These are phyloP conservation scores for Actinidia polygama DNA, from an alignment of 179 eudicot genomes.

Conservation along the genomic window DNA sequence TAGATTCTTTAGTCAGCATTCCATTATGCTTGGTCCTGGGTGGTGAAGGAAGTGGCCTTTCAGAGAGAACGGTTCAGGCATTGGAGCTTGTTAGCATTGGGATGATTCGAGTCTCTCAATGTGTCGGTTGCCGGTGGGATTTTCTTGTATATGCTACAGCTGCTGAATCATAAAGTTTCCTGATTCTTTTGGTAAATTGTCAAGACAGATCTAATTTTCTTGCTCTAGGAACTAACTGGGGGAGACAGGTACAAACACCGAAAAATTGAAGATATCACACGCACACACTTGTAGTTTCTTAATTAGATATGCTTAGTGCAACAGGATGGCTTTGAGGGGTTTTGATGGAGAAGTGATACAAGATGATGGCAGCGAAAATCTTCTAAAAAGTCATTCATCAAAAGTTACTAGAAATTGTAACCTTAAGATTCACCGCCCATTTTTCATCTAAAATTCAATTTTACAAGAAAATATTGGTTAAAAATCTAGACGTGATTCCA, in stretches of 20 bases:
- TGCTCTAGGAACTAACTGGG: neutral
- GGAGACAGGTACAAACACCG: neutral
- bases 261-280: too few relatives aligned
- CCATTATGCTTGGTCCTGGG: slow-evolving; percentile 80
- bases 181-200: neutral
- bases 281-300: too few relatives aligned
- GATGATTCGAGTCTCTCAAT: slow-evolving; percentile 82
- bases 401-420: too few relatives aligned
- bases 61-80: slow-evolving; percentile 45
- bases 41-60: slow-evolving; percentile 81
- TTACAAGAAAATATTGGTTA: too few relatives aligned
- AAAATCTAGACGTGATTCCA: too few relatives aligned
- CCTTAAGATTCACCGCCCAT: too few relatives aligned
- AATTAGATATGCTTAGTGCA: too few relatives aligned
- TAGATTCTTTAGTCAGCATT: slow-evolving; percentile 46
- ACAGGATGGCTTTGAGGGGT: too few relatives aligned
- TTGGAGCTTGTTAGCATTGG: slow-evolving; percentile 74
- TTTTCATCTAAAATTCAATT: too few relatives aligned
- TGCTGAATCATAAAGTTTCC: neutral
- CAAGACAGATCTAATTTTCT: neutral
- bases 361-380: too few relatives aligned
- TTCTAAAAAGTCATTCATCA: too few relatives aligned
- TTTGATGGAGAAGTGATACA: too few relatives aligned
- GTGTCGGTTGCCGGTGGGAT: slow-evolving; percentile 95
- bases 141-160: slow-evolving; percentile 78